Percentiles rank a stretch among this genome's conserved stretches.
These are phyloP conservation scores for Eimeria brunetti DNA, from an alignment of 169 alveolate genomes.

Conservation along the genomic window DNA sequence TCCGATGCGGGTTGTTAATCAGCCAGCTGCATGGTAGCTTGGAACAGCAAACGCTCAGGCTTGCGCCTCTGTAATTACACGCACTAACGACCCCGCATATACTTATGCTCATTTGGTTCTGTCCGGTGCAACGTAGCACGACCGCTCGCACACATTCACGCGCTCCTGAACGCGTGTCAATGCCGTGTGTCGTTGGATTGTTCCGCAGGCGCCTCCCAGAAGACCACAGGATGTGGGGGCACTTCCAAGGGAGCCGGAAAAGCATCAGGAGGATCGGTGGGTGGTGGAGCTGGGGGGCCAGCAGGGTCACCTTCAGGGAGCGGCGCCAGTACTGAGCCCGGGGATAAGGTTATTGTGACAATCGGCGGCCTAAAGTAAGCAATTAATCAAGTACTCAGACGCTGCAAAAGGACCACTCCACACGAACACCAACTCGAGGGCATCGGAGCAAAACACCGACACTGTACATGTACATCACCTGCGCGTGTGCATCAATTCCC, in stretches of 20 bases:
- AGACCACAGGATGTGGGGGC: slow-evolving; percentile 23
- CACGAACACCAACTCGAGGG: too few relatives aligned
- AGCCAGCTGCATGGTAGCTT: neutral
- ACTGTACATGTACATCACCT: neutral
- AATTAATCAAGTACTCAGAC: neutral
- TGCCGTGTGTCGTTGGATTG: neutral
- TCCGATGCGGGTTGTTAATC: neutral
- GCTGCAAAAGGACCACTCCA: too few relatives aligned
- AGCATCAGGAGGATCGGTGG: neutral
- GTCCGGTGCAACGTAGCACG: neutral
- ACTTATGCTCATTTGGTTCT: neutral
- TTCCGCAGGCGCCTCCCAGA: slow-evolving; percentile 31
- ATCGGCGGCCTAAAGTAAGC: slow-evolving; percentile 57
- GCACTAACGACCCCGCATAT: neutral
- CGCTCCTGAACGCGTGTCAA: neutral
- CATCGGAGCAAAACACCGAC: too few relatives aligned
- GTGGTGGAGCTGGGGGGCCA: slow-evolving; percentile 11
- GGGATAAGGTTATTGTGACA: slow-evolving; percentile 33
- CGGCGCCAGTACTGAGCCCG: slow-evolving; percentile 25
- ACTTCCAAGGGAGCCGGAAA: slow-evolving; percentile 3
- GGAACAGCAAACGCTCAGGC: too few relatives aligned
- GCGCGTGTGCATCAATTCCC: neutral
- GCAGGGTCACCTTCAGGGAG: slow-evolving; percentile 3
- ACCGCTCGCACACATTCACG: neutral
- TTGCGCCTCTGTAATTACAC: neutral